Conservation (phyloP, 2,329 filamentous ascomycete species). For the Nothopassalora personata region DNA sequence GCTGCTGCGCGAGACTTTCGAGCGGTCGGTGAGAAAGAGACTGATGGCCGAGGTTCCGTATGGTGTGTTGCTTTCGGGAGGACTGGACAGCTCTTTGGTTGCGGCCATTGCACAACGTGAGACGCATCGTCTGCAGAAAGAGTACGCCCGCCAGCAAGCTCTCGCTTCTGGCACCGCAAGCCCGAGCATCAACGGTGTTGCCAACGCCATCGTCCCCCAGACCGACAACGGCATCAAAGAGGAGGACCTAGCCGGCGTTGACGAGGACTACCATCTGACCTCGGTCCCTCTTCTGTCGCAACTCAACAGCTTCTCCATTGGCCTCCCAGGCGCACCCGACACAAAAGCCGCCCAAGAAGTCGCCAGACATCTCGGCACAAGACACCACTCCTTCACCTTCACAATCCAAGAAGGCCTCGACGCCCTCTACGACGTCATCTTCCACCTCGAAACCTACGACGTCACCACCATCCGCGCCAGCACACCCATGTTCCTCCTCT, state of each 20-base stretch:
- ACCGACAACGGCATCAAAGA: slow-evolving; percentile 45
- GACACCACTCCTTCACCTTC: slow-evolving; percentile 97
- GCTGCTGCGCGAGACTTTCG: slow-evolving; percentile 71
- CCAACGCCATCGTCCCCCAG: slow-evolving; percentile 43
- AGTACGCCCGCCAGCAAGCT: slow-evolving; percentile 37
- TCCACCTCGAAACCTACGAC: slow-evolving; percentile 95
- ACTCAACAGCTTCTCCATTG: slow-evolving; percentile 98
- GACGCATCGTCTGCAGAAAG: slow-evolving; percentile 59
- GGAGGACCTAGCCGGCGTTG: slow-evolving; percentile 83
- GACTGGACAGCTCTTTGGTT: slow-evolving; percentile 90
- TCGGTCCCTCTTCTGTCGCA: slow-evolving; percentile 89
- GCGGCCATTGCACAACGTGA: slow-evolving; percentile 94
- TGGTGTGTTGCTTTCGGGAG: slow-evolving; percentile 89
- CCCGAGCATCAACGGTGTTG: slow-evolving; percentile 26
- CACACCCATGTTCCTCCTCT: slow-evolving; percentile 96
- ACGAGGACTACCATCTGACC: slow-evolving; percentile 82
- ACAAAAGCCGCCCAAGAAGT: slow-evolving; percentile 88
- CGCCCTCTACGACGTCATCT: slow-evolving; percentile 94
- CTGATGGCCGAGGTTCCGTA: slow-evolving; percentile 99
- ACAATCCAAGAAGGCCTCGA: slow-evolving; percentile 96
- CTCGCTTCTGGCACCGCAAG: slow-evolving; percentile 32
- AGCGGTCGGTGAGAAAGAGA: slow-evolving; percentile 89
- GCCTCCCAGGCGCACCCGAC: slow-evolving; percentile 86
- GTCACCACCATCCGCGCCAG: slow-evolving; percentile 98
- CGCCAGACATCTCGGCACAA: slow-evolving; percentile 92